Conservation (phyloP, 805 yeast genomes). For the Lipomyces sp. region DNA sequence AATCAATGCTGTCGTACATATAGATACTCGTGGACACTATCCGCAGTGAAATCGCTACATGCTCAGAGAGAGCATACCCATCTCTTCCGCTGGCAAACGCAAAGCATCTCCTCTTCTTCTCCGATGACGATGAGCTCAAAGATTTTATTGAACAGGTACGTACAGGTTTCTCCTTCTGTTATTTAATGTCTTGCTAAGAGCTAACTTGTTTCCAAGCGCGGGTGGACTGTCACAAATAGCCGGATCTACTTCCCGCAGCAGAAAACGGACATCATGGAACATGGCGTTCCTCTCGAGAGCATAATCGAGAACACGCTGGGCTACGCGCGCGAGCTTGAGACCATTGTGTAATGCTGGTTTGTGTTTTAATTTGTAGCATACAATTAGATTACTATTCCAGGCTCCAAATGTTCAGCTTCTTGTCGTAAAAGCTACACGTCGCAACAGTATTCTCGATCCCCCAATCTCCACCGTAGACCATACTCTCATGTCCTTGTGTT, state of each 20-base stretch:
- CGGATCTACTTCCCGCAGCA: slow-evolving; percentile 39
- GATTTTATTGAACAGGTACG: slow-evolving; percentile 48
- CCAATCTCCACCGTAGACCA: slow-evolving; percentile 98
- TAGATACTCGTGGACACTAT: slow-evolving; percentile 55
- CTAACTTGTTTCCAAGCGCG: slow-evolving; percentile 43
- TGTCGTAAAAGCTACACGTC: slow-evolving; percentile 92
- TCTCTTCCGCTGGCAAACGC: slow-evolving; percentile 78
- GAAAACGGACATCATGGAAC: slow-evolving; percentile 37
- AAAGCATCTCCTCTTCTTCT: slow-evolving; percentile 70
- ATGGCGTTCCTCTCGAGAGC: slow-evolving; percentile 42
- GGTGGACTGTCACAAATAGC: slow-evolving; percentile 58
- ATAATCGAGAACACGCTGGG: slow-evolving; percentile 70
- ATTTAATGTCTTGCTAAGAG: neutral
- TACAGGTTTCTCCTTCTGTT: neutral
- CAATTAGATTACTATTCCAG: slow-evolving; percentile 1
- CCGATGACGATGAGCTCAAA: slow-evolving; percentile 53
- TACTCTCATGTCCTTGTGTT: slow-evolving; percentile 68
- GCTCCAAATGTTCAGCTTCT: slow-evolving; percentile 72
- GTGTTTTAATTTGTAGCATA: slow-evolving; percentile 5
- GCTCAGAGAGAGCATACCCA: slow-evolving; percentile 74
- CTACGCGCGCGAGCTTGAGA: slow-evolving; percentile 89
- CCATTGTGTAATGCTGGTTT: slow-evolving; percentile 57
- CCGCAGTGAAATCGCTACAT: slow-evolving; percentile 78
- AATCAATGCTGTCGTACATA: no score
- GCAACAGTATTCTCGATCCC: slow-evolving; percentile 47